phyloP scores from a whole-genome alignment of 192 early-diverging fungal species.

The Coemansia javaensis region DNA sequence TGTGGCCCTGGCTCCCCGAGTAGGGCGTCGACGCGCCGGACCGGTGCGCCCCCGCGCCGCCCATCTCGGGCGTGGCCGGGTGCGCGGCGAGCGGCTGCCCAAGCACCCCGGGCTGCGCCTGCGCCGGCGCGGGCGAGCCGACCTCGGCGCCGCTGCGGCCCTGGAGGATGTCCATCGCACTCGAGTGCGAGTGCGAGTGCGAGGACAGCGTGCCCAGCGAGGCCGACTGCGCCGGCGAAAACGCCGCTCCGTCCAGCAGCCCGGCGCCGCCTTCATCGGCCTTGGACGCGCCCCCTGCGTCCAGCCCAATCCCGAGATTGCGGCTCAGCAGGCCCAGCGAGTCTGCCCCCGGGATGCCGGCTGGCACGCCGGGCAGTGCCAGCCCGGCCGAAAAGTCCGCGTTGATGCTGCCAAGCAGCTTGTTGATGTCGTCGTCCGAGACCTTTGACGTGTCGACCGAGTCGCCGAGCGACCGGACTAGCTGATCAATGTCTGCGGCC shows the following conservation, averaged over 20 bases:
- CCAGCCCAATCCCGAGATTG: slow-evolving; percentile 30
- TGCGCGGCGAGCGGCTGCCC: neutral
- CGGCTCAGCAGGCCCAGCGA: slow-evolving; percentile 26
- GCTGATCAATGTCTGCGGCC: slow-evolving; percentile 38
- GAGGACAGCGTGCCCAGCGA: neutral
- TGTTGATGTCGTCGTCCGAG: slow-evolving; percentile 39
- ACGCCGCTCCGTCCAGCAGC: neutral
- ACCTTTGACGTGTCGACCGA: slow-evolving; percentile 34
- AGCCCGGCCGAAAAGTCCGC: slow-evolving; percentile 16
- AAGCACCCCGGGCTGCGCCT: neutral
- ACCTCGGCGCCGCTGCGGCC: neutral
- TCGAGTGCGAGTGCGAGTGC: neutral
- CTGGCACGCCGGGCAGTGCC: neutral
- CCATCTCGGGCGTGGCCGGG: neutral
- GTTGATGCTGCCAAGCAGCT: slow-evolving; percentile 41
- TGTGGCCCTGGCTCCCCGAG: neutral
- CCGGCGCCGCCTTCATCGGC: slow-evolving; percentile 2
- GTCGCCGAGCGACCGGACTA: slow-evolving; percentile 37
- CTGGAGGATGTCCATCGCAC: neutral
- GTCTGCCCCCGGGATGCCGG: slow-evolving; percentile 4
- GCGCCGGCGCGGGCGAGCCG: neutral
- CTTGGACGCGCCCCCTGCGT: neutral
- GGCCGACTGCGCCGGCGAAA: slow-evolving; percentile 3
- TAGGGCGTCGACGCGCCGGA: too few relatives aligned
- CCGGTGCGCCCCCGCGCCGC: too few relatives aligned